Percentiles rank a stretch among this genome's conserved stretches.
phyloP scores from a whole-genome alignment of 257 asterid genomes.

The Solanum arcanum region DNA sequence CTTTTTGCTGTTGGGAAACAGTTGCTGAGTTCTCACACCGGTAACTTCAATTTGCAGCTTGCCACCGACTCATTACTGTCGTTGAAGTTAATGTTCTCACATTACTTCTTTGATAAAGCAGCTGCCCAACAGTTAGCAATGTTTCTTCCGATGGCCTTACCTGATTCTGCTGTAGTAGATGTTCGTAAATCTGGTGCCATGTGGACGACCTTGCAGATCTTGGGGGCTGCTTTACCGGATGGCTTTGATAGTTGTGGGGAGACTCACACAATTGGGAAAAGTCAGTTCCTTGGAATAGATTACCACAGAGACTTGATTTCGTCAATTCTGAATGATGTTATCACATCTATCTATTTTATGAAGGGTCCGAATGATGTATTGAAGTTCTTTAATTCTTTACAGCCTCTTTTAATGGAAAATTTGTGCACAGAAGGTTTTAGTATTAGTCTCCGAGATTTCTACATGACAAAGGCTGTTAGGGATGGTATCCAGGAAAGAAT shows the following conservation, averaged over 20 bases:
- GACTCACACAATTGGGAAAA: constrained; percentile 33
- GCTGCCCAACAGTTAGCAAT: constrained; percentile 74
- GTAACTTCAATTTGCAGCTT: constrained; percentile 87
- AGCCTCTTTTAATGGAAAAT: constrained; percentile 78
- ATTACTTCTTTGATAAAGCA: constrained; percentile 31
- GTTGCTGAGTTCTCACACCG: constrained; percentile 92
- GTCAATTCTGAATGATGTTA: constrained; percentile 48
- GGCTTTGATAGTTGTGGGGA: constrained; percentile 68
- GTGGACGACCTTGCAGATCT: constrained; percentile 77
- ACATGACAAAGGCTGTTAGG: constrained; percentile 35
- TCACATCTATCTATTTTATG: constrained; percentile 67
- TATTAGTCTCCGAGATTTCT: constrained; percentile 65
- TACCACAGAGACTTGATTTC: constrained; percentile 45
- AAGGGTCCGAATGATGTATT: constrained; percentile 85
- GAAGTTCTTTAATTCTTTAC: constrained; percentile 60
- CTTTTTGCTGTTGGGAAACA: constrained; percentile 94
- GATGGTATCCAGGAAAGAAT: constrained; percentile 37
- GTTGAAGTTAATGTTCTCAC: constrained; percentile 50
- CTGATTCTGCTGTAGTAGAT: constrained; percentile 51
- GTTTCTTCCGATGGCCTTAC: constrained; percentile 45
- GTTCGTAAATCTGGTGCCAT: constrained; percentile 40
- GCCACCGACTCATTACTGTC: constrained; percentile 73
- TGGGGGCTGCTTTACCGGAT: constrained; percentile 64
- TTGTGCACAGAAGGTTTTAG: constrained; percentile 67
- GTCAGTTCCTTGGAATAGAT: constrained; percentile 50